These are phyloP conservation scores for Caloboletus firmus DNA, from an alignment of 1,284 basidiomycete species.

Conservation along the genomic window DNA sequence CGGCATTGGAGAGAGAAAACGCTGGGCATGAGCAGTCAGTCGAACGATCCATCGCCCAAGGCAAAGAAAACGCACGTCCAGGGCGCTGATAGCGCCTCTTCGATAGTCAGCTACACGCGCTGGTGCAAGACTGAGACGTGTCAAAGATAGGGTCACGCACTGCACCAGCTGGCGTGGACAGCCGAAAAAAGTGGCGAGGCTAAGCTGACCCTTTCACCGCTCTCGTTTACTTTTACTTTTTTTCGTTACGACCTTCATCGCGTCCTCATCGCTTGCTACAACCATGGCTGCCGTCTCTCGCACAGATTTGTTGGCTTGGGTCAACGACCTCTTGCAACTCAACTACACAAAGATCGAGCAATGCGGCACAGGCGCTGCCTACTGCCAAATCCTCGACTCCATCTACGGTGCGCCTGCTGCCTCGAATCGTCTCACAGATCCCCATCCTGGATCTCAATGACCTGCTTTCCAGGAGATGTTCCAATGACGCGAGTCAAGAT, in stretches of 20 bases:
- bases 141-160: background rate
- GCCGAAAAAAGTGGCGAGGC: constrained; percentile 16
- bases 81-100: background rate
- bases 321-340: constrained; percentile 89
- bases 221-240: background rate
- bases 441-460: constrained; percentile 9
- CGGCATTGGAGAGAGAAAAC: constrained; percentile 14
- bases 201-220: background rate
- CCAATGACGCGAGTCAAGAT: constrained; percentile 90
- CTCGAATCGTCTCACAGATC: constrained; percentile 21
- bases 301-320: constrained; percentile 89
- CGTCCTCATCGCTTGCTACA: constrained; percentile 3
- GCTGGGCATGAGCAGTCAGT: background rate
- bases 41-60: background rate
- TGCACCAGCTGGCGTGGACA: background rate
- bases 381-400: constrained; percentile 92
- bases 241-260: background rate
- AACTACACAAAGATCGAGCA: constrained; percentile 95
- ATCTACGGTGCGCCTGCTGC: constrained; percentile 70
- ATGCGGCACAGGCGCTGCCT: constrained; percentile 87
- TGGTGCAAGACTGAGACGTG: background rate
- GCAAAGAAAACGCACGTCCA: background rate
- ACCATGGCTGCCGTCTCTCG: constrained; percentile 51
- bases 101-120: background rate
- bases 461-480: constrained; percentile 59